Evolutionary conservation across 1,139 yeast genomes (phyloP).

Genomic region (Candida sp.): DNA sequence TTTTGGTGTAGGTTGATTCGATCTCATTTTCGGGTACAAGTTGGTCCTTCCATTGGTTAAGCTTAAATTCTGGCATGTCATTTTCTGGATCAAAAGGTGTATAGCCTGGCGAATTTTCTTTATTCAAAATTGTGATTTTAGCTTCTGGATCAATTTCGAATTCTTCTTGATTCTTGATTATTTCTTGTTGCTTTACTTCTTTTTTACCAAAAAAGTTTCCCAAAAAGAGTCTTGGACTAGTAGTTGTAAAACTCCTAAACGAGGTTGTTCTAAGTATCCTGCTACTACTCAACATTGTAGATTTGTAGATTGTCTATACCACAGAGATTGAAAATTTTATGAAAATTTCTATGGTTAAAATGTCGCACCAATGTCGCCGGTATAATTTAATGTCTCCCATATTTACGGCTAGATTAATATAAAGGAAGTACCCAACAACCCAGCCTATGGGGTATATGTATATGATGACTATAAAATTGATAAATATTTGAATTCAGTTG

Average conservation of each 20-base stretch:
- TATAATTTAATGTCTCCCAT: no score
- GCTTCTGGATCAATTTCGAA: constrained; percentile 30
- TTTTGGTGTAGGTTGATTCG: constrained; percentile 23
- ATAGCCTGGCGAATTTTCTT: constrained; percentile 31
- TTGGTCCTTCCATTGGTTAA: constrained; percentile 34
- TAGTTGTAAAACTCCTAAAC: constrained; percentile 8
- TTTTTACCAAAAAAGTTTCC: constrained; percentile 20
- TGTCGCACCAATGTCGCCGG: not conserved
- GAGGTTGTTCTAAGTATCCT: constrained; percentile 1
- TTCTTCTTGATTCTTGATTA: constrained; percentile 40
- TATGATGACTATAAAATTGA: not conserved
- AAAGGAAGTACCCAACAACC: no score
- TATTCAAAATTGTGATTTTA: constrained; percentile 34
- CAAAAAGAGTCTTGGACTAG: constrained; percentile 9
- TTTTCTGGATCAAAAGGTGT: constrained; percentile 21
- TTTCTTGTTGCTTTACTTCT: constrained; percentile 20
- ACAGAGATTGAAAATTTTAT: not conserved
- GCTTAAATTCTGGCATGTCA: constrained; percentile 35
- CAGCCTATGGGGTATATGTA: no score
- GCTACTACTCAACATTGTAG: not conserved
- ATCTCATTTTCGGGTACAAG: constrained; percentile 21
- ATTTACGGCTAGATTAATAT: no score
- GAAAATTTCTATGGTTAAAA: not conserved
- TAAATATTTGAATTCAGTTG: no score
- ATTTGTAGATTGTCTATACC: not conserved